Evolutionary conservation across 768 basidiomycete genomes (phyloP).

Genomic region (Pisolithus tinctorius): DNA sequence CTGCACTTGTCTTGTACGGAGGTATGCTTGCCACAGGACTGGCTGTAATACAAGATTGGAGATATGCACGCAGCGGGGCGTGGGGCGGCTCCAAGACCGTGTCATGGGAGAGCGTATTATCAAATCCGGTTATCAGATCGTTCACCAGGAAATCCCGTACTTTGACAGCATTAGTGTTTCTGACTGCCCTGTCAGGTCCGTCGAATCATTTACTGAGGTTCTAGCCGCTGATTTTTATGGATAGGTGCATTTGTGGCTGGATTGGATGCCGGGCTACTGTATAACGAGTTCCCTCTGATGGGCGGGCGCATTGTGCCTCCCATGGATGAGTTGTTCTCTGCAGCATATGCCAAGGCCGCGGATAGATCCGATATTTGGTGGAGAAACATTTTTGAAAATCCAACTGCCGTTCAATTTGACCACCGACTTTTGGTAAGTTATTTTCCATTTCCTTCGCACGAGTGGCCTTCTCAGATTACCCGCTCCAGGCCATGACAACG

Average conservation of each 20-base stretch:
- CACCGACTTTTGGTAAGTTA: slow-evolving; percentile 81
- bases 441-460: background rate
- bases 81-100: slow-evolving; percentile 51
- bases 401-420: slow-evolving; percentile 95
- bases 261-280: slow-evolving; percentile 91
- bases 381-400: slow-evolving; percentile 96
- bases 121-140: slow-evolving; percentile 47
- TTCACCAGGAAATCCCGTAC: slow-evolving; percentile 56
- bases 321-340: slow-evolving; percentile 70
- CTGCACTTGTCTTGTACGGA: slow-evolving; percentile 85
- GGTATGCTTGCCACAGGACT: slow-evolving; percentile 87
- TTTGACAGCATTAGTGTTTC: slow-evolving; percentile 72
- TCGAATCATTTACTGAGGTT: background rate
- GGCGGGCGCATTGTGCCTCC: slow-evolving; percentile 84
- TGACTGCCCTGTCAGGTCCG: slow-evolving; percentile 89
- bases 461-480: slow-evolving; percentile 2
- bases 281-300: slow-evolving; percentile 98
- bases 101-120: slow-evolving; percentile 41
- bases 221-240: slow-evolving; percentile 1
- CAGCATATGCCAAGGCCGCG: slow-evolving; percentile 59
- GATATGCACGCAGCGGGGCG: slow-evolving; percentile 47
- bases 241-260: slow-evolving; percentile 97
- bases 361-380: slow-evolving; percentile 84
- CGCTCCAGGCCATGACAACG: slow-evolving; percentile 71
- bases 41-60: slow-evolving; percentile 72